phyloP scores from a whole-genome alignment of 805 yeast genomes.

The Saturnispora hagleri region DNA sequence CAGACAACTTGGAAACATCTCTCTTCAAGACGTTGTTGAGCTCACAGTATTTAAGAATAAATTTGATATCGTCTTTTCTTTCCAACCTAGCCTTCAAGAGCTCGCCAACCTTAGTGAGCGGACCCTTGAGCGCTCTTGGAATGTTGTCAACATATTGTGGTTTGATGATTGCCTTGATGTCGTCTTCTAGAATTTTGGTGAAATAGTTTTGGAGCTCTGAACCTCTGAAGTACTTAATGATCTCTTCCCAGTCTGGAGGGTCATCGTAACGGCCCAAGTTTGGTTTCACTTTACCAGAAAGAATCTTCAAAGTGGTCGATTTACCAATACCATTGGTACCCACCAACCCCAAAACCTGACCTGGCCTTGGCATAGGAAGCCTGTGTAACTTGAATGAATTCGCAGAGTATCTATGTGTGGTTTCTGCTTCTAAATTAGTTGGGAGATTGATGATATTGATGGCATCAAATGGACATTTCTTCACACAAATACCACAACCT shows the following conservation, averaged over 20 bases:
- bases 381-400: slow-evolving; percentile 96
- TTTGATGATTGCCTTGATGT: slow-evolving; percentile 93
- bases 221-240: slow-evolving; percentile 87
- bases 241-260: slow-evolving; percentile 97
- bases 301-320: slow-evolving; percentile 90
- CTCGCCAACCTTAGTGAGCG: slow-evolving; percentile 77
- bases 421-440: slow-evolving; percentile 84
- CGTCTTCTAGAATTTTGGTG: slow-evolving; percentile 87
- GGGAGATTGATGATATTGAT: slow-evolving; percentile 93
- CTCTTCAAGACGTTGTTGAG: slow-evolving; percentile 68
- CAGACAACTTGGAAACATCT: slow-evolving; percentile 84
- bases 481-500: slow-evolving; percentile 99
- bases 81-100: slow-evolving; percentile 70
- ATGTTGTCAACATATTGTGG: slow-evolving; percentile 98
- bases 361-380: slow-evolving; percentile 97
- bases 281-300: slow-evolving; percentile 97
- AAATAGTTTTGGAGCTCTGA: slow-evolving; percentile 94
- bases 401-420: slow-evolving; percentile 95
- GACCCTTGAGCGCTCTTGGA: slow-evolving; percentile 92
- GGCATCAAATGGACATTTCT: slow-evolving; percentile 97
- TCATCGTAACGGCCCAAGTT: slow-evolving; percentile 88
- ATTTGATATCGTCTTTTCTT: slow-evolving; percentile 56
- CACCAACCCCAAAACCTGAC: slow-evolving; percentile 94
- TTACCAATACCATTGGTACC: slow-evolving; percentile 99
- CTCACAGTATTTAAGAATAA: slow-evolving; percentile 63